A percentile compares a stretch with the other conserved stretches of the same genome.
Conservation (phyloP, 331 rosid species). For the Acacia pycnantha region DNA sequence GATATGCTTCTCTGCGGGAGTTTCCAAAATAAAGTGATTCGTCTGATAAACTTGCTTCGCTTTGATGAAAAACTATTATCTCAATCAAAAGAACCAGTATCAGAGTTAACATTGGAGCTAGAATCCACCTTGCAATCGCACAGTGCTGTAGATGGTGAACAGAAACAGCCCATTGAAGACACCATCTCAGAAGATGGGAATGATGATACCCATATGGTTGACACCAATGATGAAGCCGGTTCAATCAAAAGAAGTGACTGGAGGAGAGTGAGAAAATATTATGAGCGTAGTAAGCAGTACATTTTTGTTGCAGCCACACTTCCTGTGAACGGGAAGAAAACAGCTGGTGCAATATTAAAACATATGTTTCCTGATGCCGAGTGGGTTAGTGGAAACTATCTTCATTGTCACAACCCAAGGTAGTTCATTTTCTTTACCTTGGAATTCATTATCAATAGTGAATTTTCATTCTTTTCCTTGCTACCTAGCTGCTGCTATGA, state of each 20-base stretch:
- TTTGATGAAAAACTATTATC: constrained; percentile 81
- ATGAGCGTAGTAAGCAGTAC: constrained; percentile 85
- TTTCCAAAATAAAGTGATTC: constrained; percentile 89
- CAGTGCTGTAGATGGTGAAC: constrained; percentile 45
- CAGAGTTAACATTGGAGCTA: constrained; percentile 37
- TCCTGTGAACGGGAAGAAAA: constrained; percentile 93
- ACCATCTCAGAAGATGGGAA: constrained; percentile 54
- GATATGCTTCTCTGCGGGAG: constrained; percentile 98
- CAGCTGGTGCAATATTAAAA: constrained; percentile 81
- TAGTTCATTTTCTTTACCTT: constrained; percentile 24
- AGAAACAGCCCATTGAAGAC: constrained; percentile 45
- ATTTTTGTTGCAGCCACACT: constrained; percentile 98
- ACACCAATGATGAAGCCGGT: constrained; percentile 38
- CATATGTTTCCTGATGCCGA: constrained; percentile 81
- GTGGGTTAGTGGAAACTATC: constrained; percentile 92
- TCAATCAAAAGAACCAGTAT: constrained; percentile 40
- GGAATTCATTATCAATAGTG: constrained; percentile 1
- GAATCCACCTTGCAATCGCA: constrained; percentile 46
- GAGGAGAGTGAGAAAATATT: constrained; percentile 80
- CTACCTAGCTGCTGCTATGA: not conserved
- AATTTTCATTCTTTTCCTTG: constrained; percentile 8
- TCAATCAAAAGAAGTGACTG: constrained; percentile 51
- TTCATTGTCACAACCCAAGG: constrained; percentile 97
- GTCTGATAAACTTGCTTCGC: constrained; percentile 79
- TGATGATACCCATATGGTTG: constrained; percentile 32